Base-by-base conservation (phyloP, 768 basidiomycete species). In the Candolleomyces eurysporus region DNA sequence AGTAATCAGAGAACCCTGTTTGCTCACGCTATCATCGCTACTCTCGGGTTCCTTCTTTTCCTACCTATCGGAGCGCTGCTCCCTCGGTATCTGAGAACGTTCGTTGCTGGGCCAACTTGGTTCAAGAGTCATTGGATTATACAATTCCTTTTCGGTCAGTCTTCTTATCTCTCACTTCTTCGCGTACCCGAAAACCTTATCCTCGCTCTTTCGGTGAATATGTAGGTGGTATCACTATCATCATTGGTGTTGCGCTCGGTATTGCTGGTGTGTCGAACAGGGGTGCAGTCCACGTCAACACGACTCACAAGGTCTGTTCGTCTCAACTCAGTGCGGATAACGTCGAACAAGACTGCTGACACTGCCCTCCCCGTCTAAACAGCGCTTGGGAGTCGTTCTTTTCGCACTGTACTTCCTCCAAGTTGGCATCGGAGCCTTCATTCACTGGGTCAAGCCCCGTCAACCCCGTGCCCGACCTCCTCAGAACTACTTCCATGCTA, bases 401-500 rank as follows among this genome's bases (percentile, higher is more conserved):
- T 76, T 86, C 61, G 75, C 75, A 40, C 71, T 87, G 4, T 84
- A 85, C 60, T 19, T 81, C 45, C 55, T 78, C 13, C 87, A 88
- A 69, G 75, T 78, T 62, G 63, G 63, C 3, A 69, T 86, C 14
- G 86, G 86, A 5, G 78, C 80, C 3, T 57, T 82, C 57, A 82
- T 86, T 60, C 85, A 87, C 64, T 84, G 73, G 65, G 65, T 83
- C 60, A 85, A 86, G 67, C 77, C 78, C 40, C 74, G 73, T 19
- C 62, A 70, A 42, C 56, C 66, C 6, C 64, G 63, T 0, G 64
- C 72, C 31, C 81, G 81, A 31, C 86, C 81, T 8, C 69, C 76
- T 49, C 85, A 81, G 63, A 87, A 89, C 67, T 87, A 85, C 67
- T 32, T 80, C 30, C 87, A 89, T 65, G 85, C 83, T 13, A 60